phyloP scores from a whole-genome alignment of 2,329 filamentous ascomycete genomes.

The Fusarium sp. region DNA sequence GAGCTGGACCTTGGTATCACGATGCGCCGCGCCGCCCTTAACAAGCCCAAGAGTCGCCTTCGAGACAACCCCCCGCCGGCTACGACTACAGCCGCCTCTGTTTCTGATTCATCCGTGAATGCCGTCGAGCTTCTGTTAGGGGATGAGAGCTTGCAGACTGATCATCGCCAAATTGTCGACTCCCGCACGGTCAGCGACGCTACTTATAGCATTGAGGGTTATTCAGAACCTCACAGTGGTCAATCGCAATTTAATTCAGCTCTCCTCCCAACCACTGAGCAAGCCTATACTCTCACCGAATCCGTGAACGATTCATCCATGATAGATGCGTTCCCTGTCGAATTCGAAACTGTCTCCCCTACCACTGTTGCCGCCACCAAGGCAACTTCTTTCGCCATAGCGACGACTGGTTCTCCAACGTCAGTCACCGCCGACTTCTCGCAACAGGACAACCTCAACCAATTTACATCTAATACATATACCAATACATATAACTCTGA shows the following conservation, averaged over 20 bases:
- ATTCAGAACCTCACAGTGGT: constrained; percentile 18
- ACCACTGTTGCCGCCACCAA: constrained; percentile 22
- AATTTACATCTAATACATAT: constrained; percentile 14
- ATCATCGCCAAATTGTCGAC: constrained; percentile 21
- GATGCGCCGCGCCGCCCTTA: constrained; percentile 44
- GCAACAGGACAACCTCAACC: constrained; percentile 16
- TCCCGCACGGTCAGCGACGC: constrained; percentile 16
- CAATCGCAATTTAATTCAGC: constrained; percentile 13
- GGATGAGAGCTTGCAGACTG: constrained; percentile 42
- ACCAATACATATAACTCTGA: constrained; percentile 9
- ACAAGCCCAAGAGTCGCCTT: constrained; percentile 34
- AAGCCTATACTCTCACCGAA: constrained; percentile 23
- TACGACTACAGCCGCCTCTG: constrained; percentile 8
- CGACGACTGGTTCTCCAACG: constrained; percentile 9
- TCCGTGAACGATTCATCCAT: constrained; percentile 35
- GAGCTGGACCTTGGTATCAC: constrained; percentile 33
- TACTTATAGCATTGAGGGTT: constrained; percentile 8
- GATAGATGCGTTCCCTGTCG: constrained; percentile 37
- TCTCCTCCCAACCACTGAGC: constrained; percentile 10
- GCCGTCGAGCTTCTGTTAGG: constrained; percentile 27
- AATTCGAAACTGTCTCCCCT: constrained; percentile 25
- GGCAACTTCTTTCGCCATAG: constrained; percentile 24
- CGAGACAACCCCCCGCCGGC: constrained; percentile 28
- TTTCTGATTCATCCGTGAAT: constrained; percentile 20
- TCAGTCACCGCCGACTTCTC: constrained; percentile 5